Conservation (phyloP, 768 basidiomycete species). For the Stropharia rugosoannulata region DNA sequence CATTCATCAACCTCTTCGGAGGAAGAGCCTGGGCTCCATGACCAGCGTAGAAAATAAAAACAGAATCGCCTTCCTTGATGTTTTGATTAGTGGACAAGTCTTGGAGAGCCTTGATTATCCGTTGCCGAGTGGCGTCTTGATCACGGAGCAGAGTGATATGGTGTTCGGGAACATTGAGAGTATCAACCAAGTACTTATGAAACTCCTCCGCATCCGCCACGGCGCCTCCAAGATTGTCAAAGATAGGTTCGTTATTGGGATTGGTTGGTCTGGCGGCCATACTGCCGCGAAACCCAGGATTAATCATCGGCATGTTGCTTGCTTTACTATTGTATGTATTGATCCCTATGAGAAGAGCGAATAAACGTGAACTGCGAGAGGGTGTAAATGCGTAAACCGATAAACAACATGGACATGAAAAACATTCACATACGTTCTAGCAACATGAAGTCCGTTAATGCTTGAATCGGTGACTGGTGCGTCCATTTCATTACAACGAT, state of each 20-base stretch:
- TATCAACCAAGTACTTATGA: background rate
- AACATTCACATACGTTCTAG: too few species aligned
- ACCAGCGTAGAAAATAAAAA: slow-evolving; percentile 13
- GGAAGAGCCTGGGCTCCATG: slow-evolving; percentile 9
- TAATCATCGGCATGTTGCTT: too few species aligned
- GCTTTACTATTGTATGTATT: background rate
- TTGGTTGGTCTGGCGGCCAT: too few species aligned
- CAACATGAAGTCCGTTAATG: too few species aligned
- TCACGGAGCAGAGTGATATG: background rate
- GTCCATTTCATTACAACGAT: too few species aligned
- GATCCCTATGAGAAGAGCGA: background rate
- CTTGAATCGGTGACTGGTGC: too few species aligned
- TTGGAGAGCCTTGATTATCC: slow-evolving; percentile 7
- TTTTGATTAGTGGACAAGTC: background rate
- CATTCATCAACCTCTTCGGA: background rate
- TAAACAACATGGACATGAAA: too few species aligned
- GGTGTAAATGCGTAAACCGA: too few species aligned
- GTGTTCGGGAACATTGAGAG: background rate
- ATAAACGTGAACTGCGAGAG: background rate
- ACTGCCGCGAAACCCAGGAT: too few species aligned
- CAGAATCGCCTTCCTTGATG: slow-evolving; percentile 1
- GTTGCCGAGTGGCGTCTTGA: slow-evolving; percentile 5
- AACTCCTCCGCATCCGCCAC: slow-evolving; percentile 6
- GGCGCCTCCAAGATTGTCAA: slow-evolving; percentile 8
- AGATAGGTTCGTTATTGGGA: too few species aligned